phyloP scores from a whole-genome alignment of 1,284 basidiomycete species.

The Ganoderma leucocontextum region DNA sequence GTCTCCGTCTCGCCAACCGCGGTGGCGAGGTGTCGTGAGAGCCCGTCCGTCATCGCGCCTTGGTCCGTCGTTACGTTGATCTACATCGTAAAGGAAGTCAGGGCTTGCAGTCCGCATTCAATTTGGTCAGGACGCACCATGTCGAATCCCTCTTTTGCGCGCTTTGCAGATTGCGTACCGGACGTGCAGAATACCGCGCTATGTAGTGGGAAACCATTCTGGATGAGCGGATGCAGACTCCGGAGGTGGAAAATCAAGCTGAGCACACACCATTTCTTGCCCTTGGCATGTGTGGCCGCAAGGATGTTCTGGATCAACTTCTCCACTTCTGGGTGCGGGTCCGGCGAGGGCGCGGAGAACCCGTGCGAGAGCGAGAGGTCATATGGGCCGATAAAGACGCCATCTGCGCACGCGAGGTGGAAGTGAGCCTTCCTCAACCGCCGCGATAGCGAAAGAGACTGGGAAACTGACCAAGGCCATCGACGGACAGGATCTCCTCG shows the following conservation, averaged over 20 bases:
- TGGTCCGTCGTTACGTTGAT: conserved; percentile 61
- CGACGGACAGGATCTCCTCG: conserved; percentile 66
- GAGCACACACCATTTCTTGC: conserved; percentile 69
- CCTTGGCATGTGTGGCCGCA: conserved; percentile 57
- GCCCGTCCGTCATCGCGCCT: conserved; percentile 53
- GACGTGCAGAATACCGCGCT: conserved; percentile 46
- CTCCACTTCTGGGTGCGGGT: conserved; percentile 70
- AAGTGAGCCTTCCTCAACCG: neutral
- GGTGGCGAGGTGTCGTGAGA: conserved; percentile 45
- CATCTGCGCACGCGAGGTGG: conserved; percentile 43
- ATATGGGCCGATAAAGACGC: conserved; percentile 74
- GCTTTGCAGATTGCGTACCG: conserved; percentile 47
- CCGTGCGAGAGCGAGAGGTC: conserved; percentile 70
- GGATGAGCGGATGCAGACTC: neutral
- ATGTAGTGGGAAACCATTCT: neutral
- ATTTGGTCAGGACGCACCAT: conserved; percentile 38
- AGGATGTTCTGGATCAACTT: conserved; percentile 66
- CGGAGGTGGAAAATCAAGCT: neutral
- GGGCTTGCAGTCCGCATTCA: neutral
- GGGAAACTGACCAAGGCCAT: conserved; percentile 61
- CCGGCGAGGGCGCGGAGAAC: conserved; percentile 65
- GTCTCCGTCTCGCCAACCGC: conserved; percentile 37
- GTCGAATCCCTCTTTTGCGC: conserved; percentile 53
- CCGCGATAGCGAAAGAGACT: too few relatives aligned
- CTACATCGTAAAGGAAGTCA: conserved; percentile 39